These are phyloP conservation scores for Multifurca ochricompacta DNA, from an alignment of 768 basidiomycete species.

Conservation along the genomic window DNA sequence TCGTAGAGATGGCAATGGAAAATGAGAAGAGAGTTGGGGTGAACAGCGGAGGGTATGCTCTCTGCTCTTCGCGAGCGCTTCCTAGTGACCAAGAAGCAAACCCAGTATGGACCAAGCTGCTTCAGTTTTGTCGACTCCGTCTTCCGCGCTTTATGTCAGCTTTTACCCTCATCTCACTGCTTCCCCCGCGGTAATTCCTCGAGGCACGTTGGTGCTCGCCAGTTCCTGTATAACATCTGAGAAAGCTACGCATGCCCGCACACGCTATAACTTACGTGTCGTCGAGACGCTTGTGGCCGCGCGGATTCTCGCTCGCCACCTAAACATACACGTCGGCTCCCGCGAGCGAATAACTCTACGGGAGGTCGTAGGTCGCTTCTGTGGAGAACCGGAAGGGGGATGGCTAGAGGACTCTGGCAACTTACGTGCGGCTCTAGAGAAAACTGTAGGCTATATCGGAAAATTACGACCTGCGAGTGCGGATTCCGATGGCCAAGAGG, in stretches of 20 bases:
- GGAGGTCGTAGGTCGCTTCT: conserved; percentile 55
- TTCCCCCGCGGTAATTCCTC: conserved; percentile 56
- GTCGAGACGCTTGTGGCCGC: conserved; percentile 86
- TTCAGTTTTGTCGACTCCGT: conserved; percentile 66
- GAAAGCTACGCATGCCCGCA: conserved; percentile 69
- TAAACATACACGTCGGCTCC: conserved; percentile 37
- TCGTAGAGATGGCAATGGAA: conserved; percentile 75
- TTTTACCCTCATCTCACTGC: conserved; percentile 73
- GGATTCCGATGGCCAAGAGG: conserved; percentile 38
- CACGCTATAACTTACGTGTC: conserved; percentile 81
- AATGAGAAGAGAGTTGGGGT: conserved; percentile 83
- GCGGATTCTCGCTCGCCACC: conserved; percentile 54
- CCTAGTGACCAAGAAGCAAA: neutral
- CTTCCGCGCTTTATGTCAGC: conserved; percentile 68
- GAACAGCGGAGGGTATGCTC: conserved; percentile 65
- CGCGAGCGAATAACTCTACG: conserved; percentile 55
- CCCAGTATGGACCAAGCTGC: conserved; percentile 86
- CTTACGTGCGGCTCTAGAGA: conserved; percentile 41
- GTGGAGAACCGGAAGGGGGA: conserved; percentile 37
- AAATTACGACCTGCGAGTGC: conserved; percentile 40
- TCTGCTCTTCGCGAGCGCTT: neutral
- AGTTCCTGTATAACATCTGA: conserved; percentile 79
- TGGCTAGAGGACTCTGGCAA: conserved; percentile 39
- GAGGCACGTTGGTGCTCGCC: conserved; percentile 64
- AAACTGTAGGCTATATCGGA: conserved; percentile 41